Percentiles rank a stretch among this genome's conserved stretches.
Evolutionary conservation across 2,329 filamentous ascomycete species (phyloP).

Genomic region (Ascochyta koolunga): DNA sequence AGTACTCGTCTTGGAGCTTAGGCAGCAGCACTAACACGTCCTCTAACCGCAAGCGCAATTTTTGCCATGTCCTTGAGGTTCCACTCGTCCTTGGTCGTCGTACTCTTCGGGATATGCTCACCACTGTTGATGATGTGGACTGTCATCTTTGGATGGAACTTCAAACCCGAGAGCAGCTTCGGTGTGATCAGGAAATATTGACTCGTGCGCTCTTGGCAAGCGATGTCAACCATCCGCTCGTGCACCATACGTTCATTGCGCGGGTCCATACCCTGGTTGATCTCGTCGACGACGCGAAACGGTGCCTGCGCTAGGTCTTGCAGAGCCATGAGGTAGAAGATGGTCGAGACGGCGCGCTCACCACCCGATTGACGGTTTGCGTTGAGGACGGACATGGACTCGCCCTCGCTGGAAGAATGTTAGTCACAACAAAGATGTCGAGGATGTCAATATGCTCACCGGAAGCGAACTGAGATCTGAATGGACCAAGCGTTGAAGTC

Average conservation of each 20-base stretch:
- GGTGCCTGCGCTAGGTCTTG: constrained; percentile 92
- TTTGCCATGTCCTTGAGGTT: constrained; percentile 51
- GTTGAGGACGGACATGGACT: constrained; percentile 82
- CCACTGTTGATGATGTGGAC: constrained; percentile 93
- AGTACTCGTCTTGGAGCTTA: not conserved
- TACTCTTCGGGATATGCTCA: constrained; percentile 60
- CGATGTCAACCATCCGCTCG: constrained; percentile 97
- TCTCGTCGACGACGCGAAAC: constrained; percentile 98
- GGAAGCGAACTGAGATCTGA: constrained; percentile 93
- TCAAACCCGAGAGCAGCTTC: constrained; percentile 84
- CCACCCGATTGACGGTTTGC: constrained; percentile 95
- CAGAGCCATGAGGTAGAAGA: constrained; percentile 98
- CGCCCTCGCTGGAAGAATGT: constrained; percentile 58
- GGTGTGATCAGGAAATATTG: constrained; percentile 98
- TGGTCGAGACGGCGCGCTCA: constrained; percentile 93
- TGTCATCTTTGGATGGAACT: constrained; percentile 89
- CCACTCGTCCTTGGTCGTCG: constrained; percentile 46
- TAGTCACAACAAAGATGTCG: constrained; percentile 16
- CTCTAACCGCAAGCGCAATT: constrained; percentile 40
- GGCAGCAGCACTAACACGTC: constrained; percentile 23
- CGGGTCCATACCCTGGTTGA: constrained; percentile 99
- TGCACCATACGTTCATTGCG: constrained; percentile 98
- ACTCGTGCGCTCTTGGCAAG: constrained; percentile 75
- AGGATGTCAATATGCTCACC: constrained; percentile 58
- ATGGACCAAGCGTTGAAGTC: constrained; percentile 96